Conservation (phyloP, 179 eudicot genomes). For the Silene vulgaris region DNA sequence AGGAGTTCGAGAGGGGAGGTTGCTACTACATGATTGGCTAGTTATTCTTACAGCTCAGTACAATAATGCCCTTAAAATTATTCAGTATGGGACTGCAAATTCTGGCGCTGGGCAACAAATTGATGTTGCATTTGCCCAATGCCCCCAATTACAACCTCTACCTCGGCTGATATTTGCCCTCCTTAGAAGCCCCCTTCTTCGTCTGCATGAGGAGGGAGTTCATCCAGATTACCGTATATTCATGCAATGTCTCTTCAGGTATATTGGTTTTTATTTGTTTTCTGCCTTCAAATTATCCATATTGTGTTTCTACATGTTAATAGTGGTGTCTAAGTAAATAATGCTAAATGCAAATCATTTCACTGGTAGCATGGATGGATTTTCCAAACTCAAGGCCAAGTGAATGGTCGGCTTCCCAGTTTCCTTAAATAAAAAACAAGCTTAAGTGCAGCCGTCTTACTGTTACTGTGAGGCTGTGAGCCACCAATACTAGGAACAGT, state of each 20-base stretch:
- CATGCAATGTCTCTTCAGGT: conserved; percentile 96
- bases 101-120: conserved; percentile 43
- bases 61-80: conserved; percentile 67
- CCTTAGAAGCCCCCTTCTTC: conserved; percentile 89
- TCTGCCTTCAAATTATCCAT: not conserved
- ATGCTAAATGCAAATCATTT: not conserved
- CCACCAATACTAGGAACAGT: not conserved
- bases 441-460: not conserved
- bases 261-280: conserved; percentile 14
- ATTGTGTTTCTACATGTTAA: not conserved
- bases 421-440: not conserved
- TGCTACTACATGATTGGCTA: conserved; percentile 93
- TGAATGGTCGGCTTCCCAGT: not conserved
- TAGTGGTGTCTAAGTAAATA: not conserved
- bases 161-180: conserved; percentile 91
- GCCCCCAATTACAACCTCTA: conserved; percentile 86
- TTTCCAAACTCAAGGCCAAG: not conserved
- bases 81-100: conserved; percentile 49
- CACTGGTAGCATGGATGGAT: not conserved
- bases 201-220: conserved; percentile 92
- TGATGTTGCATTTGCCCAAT: conserved; percentile 76
- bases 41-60: conserved; percentile 92
- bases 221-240: conserved; percentile 94
- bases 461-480: not conserved
- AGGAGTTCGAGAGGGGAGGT: conserved; percentile 93